Evolutionary conservation across 768 basidiomycete genomes (phyloP).

Genomic region (Filobasidium floriforme): DNA sequence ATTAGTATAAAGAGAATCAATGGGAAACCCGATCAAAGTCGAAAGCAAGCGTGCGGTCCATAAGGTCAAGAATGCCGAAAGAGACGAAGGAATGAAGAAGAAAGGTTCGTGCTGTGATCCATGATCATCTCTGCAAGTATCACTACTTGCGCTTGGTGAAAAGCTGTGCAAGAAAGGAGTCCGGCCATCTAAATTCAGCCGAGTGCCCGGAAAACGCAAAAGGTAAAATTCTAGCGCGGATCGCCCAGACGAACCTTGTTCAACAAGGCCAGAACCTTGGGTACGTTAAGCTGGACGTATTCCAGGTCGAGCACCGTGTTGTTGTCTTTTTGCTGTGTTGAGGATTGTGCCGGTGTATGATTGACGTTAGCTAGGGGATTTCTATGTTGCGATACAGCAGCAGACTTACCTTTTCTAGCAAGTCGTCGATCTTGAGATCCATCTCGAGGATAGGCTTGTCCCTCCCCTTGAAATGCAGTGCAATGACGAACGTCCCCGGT

Average conservation of each 20-base stretch:
- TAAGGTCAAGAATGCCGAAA: no score
- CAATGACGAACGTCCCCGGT: conserved; percentile 97
- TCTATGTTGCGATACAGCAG: neutral
- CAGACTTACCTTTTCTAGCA: conserved; percentile 88
- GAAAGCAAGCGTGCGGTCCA: no score
- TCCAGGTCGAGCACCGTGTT: conserved; percentile 92
- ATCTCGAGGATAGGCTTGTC: conserved; percentile 99
- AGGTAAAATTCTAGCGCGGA: neutral
- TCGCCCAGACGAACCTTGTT: conserved; percentile 60
- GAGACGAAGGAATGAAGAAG: no score
- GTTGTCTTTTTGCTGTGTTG: conserved; percentile 89
- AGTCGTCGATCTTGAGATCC: conserved; percentile 97
- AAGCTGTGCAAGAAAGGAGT: neutral
- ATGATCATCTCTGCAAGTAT: no score
- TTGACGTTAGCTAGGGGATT: no score
- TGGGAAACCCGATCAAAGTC: no score
- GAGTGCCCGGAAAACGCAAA: neutral
- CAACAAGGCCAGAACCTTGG: conserved; percentile 80
- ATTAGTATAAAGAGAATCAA: no score
- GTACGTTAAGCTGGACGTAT: conserved; percentile 94
- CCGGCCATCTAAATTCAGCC: neutral
- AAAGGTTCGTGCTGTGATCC: no score
- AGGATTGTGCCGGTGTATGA: neutral
- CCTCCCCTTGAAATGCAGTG: conserved; percentile 94
- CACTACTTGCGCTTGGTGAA: conserved; percentile 7